These are phyloP conservation scores for Malbranchea cinnamomea DNA, from an alignment of 2,329 filamentous ascomycete genomes.

Conservation along the genomic window DNA sequence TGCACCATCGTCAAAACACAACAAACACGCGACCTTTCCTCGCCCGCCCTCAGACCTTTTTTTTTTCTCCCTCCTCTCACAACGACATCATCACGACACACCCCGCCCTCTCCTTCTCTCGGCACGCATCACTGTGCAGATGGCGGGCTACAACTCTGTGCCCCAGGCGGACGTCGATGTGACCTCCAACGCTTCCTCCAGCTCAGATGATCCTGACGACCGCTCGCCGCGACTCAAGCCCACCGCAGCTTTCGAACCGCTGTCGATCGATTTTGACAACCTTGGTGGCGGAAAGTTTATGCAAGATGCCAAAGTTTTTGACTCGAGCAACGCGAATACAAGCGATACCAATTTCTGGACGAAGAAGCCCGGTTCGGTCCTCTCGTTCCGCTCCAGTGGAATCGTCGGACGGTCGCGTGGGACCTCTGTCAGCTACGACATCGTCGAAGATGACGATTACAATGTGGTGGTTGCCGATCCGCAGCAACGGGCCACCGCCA, in stretches of 20 bases:
- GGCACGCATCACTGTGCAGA: no score
- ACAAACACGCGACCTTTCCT: no score
- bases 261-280: constrained; percentile 19
- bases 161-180: constrained; percentile 27
- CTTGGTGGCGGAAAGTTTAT: constrained; percentile 16
- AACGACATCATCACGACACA: no score
- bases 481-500: constrained; percentile 1
- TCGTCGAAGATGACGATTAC: constrained; percentile 33
- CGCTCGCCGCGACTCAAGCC: constrained; percentile 16
- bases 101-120: no score
- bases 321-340: constrained; percentile 13
- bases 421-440: constrained; percentile 24
- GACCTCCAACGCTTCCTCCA: constrained; percentile 21
- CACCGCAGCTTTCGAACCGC: constrained; percentile 15
- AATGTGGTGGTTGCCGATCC: constrained; percentile 18
- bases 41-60: no score
- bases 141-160: constrained; percentile 32
- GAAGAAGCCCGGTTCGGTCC: no score
- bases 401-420: constrained; percentile 9
- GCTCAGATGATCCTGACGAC: constrained; percentile 20
- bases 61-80: no score
- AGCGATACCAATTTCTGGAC: no score
- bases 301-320: constrained; percentile 16
- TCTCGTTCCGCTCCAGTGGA: constrained; percentile 9
- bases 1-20: no score